Evolutionary conservation across 2,329 filamentous ascomycete species (phyloP).

Genomic region (Grosmannia serpens): DNA sequence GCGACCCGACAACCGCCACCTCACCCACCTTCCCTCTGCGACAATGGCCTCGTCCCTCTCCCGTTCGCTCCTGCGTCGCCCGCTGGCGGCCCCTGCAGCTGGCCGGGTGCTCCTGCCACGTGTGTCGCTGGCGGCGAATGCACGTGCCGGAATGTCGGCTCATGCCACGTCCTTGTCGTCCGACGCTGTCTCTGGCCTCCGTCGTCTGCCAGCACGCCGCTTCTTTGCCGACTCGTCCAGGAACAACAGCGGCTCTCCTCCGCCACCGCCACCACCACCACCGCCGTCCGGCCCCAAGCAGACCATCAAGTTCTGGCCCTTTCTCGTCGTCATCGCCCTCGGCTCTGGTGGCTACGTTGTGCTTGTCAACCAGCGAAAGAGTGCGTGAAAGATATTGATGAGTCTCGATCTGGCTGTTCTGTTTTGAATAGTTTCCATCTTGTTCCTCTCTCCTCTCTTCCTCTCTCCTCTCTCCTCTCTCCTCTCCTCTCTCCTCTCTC

Average conservation of each 20-base stretch:
- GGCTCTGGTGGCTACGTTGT: constrained; percentile 38
- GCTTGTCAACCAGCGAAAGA: constrained; percentile 35
- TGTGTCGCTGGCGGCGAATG: not conserved
- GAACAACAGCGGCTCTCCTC: not conserved
- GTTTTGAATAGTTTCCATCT: too few species aligned
- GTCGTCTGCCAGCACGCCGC: not conserved
- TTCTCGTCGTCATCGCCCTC: constrained; percentile 36
- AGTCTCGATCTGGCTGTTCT: too few species aligned
- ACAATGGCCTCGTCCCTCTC: not conserved
- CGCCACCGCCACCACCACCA: constrained; percentile 10
- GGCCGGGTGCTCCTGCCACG: not conserved
- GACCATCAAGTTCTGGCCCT: constrained; percentile 46
- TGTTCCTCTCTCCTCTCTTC: not conserved
- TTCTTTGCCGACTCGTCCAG: not conserved
- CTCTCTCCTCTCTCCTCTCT: not conserved
- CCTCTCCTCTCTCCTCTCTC: too few species aligned
- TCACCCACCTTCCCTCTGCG: not conserved
- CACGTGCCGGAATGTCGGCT: not conserved
- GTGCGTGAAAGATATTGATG: constrained; percentile 11
- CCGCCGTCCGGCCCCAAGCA: constrained; percentile 2
- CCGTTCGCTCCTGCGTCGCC: not conserved
- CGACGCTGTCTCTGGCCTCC: not conserved
- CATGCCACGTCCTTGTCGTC: not conserved
- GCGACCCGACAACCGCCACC: too few species aligned
- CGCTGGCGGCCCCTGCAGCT: not conserved